Evolutionary conservation across 768 basidiomycete species (phyloP), one percentile per base, ranked within the genome.

Genomic region (Inosperma sp.): DNA sequence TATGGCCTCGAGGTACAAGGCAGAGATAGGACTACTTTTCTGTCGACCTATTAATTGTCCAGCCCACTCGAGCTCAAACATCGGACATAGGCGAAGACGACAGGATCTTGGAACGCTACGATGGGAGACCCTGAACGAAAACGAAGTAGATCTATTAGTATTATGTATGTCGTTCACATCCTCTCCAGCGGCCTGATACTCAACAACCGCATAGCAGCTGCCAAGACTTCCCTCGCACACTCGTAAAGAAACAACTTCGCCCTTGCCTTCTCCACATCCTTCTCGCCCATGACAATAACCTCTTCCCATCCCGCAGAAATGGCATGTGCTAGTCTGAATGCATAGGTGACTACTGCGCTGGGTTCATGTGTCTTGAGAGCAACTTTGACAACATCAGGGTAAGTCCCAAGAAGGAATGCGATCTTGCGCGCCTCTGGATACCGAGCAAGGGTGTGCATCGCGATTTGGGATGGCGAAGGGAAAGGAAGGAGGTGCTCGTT

Each of bases 301-400:
- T 77, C 80, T 70, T 96, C 93, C 93, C 93, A 97, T 29, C 93
- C 92, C 51, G 84, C 86, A 53, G 85, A 88, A 61, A 97, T 93
- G 5, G 86, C 84, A 61, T 96, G 95, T 35, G 83, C 81, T 27
- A 97, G 75, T 58, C 82, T 79, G 74, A 96, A 94, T 39, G 83
- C 82, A 65, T 83, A 99, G 4, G 91, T 94, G 54, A 96, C 93
- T 8, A 99, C 81, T 0, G 88, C 88, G 53, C 87, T 88, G 7
- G 95, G 92, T 68, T 97, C 93, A 58, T 86, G 84, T 16, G 81
- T 86, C 67, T 83, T 83, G 62, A 93, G 69, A 8, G 95, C 94
- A 1, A 81, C 83, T 59, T 84, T 83, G 39, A 98, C 90, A 22
- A 93, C 86, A 59, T 93, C 90, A 2, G 94, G 94, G 74, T 96